phyloP scores from a whole-genome alignment of 2,329 filamentous ascomycete genomes.

The Aureobasidium lini region DNA sequence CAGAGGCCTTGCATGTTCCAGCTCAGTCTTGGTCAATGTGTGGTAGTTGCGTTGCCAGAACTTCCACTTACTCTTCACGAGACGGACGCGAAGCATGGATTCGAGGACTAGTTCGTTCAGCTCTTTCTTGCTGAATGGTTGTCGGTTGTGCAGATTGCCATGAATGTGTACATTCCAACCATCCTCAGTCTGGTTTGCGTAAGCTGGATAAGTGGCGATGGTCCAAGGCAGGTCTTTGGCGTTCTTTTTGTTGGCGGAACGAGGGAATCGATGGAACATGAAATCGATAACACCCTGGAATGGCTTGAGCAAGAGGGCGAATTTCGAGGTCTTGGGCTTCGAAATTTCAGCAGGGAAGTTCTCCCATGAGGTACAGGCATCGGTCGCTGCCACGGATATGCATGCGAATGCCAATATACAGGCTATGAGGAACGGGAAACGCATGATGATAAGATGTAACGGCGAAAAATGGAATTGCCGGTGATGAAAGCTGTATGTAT shows the following conservation, averaged over 20 bases:
- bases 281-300: constrained; percentile 10
- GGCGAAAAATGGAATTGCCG: background rate
- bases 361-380: background rate
- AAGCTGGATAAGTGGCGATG: constrained; percentile 52
- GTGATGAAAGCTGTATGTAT: background rate
- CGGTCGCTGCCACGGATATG: background rate
- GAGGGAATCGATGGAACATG: background rate
- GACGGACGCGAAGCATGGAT: constrained; percentile 39
- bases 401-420: background rate
- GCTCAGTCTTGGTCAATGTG: constrained; percentile 1
- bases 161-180: constrained; percentile 67
- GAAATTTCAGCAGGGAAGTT: background rate
- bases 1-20: background rate
- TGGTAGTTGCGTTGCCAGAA: constrained; percentile 1
- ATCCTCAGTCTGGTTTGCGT: constrained; percentile 62
- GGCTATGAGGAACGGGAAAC: constrained; percentile 8
- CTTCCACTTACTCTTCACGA: constrained; percentile 31
- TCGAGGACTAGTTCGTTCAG: constrained; percentile 60
- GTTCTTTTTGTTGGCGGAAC: background rate
- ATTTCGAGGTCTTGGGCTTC: background rate
- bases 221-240: background rate
- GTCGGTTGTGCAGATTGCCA: constrained; percentile 66
- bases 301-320: constrained; percentile 5
- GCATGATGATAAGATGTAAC: constrained; percentile 12
- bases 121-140: constrained; percentile 52